phyloP scores from a whole-genome alignment of 1,284 basidiomycete genomes.

The Ustilago trichophora region DNA sequence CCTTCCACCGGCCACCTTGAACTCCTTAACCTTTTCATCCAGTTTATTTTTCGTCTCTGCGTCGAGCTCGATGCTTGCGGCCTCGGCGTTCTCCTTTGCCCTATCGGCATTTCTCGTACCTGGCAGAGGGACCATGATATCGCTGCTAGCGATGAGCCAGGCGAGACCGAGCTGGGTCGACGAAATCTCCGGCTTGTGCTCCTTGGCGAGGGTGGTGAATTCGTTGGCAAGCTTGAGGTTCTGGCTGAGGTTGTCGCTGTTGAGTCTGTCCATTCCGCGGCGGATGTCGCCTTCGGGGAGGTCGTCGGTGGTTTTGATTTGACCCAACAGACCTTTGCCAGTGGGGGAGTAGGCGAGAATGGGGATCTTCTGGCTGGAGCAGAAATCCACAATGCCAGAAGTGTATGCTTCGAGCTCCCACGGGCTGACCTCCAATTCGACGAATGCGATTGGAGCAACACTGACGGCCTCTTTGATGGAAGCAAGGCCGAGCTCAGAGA shows the following conservation, averaged over 20 bases:
- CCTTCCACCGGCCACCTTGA: slow-evolving; percentile 33
- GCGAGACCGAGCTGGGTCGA: slow-evolving; percentile 73
- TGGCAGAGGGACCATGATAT: slow-evolving; percentile 71
- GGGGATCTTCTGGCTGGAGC: slow-evolving; percentile 70
- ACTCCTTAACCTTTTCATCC: slow-evolving; percentile 26
- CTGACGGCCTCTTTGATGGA: slow-evolving; percentile 49
- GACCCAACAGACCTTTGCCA: slow-evolving; percentile 72
- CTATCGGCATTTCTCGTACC: slow-evolving; percentile 67
- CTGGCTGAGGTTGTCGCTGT: slow-evolving; percentile 72
- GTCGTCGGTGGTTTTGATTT: slow-evolving; percentile 71
- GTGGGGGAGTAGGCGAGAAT: slow-evolving; percentile 72
- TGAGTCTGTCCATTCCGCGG: slow-evolving; percentile 65
- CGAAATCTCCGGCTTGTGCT: slow-evolving; percentile 66
- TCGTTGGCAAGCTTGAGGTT: slow-evolving; percentile 72
- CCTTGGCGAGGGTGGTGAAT: slow-evolving; percentile 62
- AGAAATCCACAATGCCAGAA: slow-evolving; percentile 66
- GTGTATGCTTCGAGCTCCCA: slow-evolving; percentile 71
- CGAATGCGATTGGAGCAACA: slow-evolving; percentile 69
- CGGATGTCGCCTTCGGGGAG: slow-evolving; percentile 72
- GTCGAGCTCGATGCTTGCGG: slow-evolving; percentile 49
- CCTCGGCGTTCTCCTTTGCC: slow-evolving; percentile 61
- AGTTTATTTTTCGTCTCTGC: slow-evolving; percentile 54
- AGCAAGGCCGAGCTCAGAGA: slow-evolving; percentile 54
- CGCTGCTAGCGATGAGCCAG: slow-evolving; percentile 71
- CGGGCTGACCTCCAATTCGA: slow-evolving; percentile 76